A percentile compares a stretch with the other conserved stretches of the same genome.
phyloP scores from a whole-genome alignment of 257 asterid genomes.

The Solanum paucissectum region DNA sequence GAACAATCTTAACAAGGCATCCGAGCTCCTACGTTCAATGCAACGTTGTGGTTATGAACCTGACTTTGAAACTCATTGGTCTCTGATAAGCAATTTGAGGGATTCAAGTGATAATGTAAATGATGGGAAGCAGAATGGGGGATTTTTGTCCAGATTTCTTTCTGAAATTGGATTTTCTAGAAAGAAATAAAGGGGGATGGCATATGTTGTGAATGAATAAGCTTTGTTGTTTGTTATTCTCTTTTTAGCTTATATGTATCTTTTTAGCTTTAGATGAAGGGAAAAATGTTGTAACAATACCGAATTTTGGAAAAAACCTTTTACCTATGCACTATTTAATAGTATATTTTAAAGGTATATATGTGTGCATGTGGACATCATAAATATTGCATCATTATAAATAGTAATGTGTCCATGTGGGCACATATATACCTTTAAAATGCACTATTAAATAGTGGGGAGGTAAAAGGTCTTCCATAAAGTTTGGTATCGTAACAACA shows the following conservation, averaged over 20 bases:
- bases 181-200: constrained; percentile 12
- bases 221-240: neutral
- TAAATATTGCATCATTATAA: too few species aligned
- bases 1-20: constrained; percentile 37
- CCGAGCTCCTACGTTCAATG: constrained; percentile 49
- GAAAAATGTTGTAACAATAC: too few species aligned
- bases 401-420: too few species aligned
- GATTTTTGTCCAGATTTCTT: constrained; percentile 62
- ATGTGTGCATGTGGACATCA: too few species aligned
- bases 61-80: constrained; percentile 86
- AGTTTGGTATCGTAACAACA: too few species aligned
- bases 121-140: constrained; percentile 2
- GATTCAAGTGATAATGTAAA: constrained; percentile 20
- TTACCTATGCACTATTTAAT: too few species aligned
- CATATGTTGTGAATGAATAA: neutral
- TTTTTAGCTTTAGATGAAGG: neutral
- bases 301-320: too few species aligned
- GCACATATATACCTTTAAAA: too few species aligned
- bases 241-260: neutral
- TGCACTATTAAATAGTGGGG: too few species aligned
- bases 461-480: too few species aligned
- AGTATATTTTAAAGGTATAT: too few species aligned
- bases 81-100: constrained; percentile 56
- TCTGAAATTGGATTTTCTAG: constrained; percentile 45
- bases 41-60: constrained; percentile 65